Evolutionary conservation across 2,329 filamentous ascomycete species (phyloP), one percentile per base, ranked within the genome.

Genomic region (Nemania sp.): DNA sequence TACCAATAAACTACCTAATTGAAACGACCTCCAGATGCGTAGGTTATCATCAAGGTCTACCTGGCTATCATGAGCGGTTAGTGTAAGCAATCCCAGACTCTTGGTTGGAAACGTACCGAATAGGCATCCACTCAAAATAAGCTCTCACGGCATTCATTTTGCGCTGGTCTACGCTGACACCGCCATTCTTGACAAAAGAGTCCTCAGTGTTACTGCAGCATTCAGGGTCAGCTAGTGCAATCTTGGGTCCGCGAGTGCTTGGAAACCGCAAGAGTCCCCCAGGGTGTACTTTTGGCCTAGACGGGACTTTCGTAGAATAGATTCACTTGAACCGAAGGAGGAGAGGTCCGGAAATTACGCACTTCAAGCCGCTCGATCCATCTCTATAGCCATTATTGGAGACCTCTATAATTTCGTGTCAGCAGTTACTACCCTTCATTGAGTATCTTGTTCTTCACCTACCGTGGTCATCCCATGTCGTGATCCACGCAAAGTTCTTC

Each of bases 101-200:
- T 29, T n/a, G 10, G 0, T 12, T 39, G 39, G 32, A 46, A 2
- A 69, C 70, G 54, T 62, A 77, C 65, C 83, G 78, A 62, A 85
- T 82, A 1, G 83, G 83, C 80, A 84, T 83, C 84, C 85, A 88
- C 70, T 89, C 87, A 60, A 89, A 89, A 68, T 89, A 89, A 1
- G 88, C 87, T 39, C 88, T 80, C 2, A 91, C 87, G 1, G 87
- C 88, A 54, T 90, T 89, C 79, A 89, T 86, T 77, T 90, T 91
- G 64, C 88, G 82, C 71, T 89, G 85, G 65, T 90, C 88, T n/a
- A 90, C 84, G 34, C 81, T 84, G n/a, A 90, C 80, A 13, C 79
- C 78, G 5, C 82, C 82, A 57, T 84, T 80, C 49, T 81, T 77
- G 29, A 85, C 70, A 74, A 90, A 91, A 0, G 85, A 88, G 7